Conservation (phyloP, 1,139 yeast genomes). For the Geotrichum cucujoidarum region DNA sequence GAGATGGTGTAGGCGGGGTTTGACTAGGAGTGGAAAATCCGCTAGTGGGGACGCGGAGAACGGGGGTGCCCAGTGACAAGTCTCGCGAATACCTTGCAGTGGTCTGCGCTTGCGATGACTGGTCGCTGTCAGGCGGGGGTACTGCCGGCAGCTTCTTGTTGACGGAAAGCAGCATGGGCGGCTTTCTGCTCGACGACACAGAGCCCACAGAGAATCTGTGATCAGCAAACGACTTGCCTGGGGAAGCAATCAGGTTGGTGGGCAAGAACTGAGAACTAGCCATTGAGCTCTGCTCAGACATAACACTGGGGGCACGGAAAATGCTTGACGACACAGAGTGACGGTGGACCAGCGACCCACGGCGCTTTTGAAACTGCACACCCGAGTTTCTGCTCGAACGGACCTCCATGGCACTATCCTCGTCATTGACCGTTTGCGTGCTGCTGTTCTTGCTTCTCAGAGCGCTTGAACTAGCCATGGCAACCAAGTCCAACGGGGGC, state of each 20-base stretch:
- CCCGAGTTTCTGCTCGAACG: not conserved
- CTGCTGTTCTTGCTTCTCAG: too few relatives aligned
- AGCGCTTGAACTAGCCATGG: not conserved
- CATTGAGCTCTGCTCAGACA: conserved; percentile 7
- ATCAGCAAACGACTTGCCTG: conserved; percentile 11
- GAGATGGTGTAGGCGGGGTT: conserved; percentile 12
- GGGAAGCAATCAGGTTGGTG: not conserved
- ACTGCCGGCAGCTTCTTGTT: conserved; percentile 13
- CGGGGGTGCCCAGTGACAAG: not conserved
- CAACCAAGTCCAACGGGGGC: not conserved
- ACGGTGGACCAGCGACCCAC: conserved; percentile 10
- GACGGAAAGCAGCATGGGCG: conserved; percentile 10
- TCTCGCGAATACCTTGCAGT: not conserved
- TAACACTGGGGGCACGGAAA: conserved; percentile 6
- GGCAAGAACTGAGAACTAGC: not conserved
- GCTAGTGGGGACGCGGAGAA: not conserved
- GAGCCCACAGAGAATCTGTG: conserved; percentile 14
- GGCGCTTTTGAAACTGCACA: conserved; percentile 1
- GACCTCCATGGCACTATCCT: too few relatives aligned
- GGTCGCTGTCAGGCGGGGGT: conserved; percentile 2
- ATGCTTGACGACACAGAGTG: conserved; percentile 7
- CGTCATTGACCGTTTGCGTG: too few relatives aligned
- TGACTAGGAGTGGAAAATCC: conserved; percentile 6
- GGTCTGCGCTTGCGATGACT: not conserved
- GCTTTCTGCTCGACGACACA: conserved; percentile 1